Base-by-base conservation (phyloP, 1,139 yeast species). In the Pichia sp. region DNA sequence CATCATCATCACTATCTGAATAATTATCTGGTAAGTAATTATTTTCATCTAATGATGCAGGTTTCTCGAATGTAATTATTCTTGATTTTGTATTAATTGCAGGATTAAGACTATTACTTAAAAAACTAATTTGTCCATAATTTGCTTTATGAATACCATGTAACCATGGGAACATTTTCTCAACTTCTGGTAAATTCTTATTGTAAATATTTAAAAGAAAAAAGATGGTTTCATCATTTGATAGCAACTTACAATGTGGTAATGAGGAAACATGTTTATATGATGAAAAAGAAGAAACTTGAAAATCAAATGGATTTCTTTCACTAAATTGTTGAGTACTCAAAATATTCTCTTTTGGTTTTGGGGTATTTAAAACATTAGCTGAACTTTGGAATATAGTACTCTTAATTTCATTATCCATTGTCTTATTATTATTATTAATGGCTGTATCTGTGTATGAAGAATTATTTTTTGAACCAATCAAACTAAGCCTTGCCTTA, bases 161-260 rank as follows among this genome's bases (percentile, higher is more conserved):
- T 32, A 86, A 68, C 96, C 96, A 88, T 1, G 97, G 97, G 54
- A 88, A 89, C 71, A 88, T 76, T 8, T 56, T 60, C 22, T 68
- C 72, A 13, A 91, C 80, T 2, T 72, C 76, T 0, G 96, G 95
- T 28, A 87, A 63, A 1, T 76, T 73, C 8, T 69, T 61, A 49
- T 64, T 69, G 34, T 59, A 76, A 53, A 76, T 74, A 64, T 69
- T 66, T n/a, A 57, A 50, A 45, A 76, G 66, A 0, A 74, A 62
- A 1, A 51, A 40, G 31, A 50, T 49, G 3, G 50, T 38, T 32
- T 58, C 62, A 10, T 50, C 54, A 8, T 48, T 45, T 5, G 56
- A 42, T 9, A 59, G 41, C 19, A 55, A 24, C 20, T 50, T 52
- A 35, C 56, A 49, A 11, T 40, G 45, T 7, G 39, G 38, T 11